Conservation (phyloP, 805 yeast species). For the Wickerhamiella cacticola region DNA sequence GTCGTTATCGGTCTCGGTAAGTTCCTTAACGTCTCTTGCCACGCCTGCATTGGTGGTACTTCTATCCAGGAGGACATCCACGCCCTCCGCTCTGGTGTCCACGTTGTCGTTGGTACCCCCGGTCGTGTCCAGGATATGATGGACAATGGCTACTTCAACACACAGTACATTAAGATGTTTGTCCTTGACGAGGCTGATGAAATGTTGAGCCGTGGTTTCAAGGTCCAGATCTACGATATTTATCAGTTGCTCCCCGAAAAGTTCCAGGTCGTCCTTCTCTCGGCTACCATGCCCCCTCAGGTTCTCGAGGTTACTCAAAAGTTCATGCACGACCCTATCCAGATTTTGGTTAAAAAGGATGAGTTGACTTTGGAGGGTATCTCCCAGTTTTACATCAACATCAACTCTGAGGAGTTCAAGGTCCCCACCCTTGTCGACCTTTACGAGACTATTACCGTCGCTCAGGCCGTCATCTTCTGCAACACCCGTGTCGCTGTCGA, state of each 20-base stretch:
- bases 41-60: conserved; percentile 97
- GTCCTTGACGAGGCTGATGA: conserved; percentile 98
- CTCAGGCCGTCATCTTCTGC: conserved; percentile 97
- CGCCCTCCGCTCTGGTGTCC: conserved; percentile 75
- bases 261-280: conserved; percentile 87
- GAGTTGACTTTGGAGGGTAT: conserved; percentile 93
- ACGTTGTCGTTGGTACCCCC: conserved; percentile 94
- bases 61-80: conserved; percentile 76
- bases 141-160: conserved; percentile 71
- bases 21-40: conserved; percentile 81
- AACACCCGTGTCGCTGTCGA: conserved; percentile 93
- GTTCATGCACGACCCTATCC: conserved; percentile 90
- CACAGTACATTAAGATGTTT: conserved; percentile 82
- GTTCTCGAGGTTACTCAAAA: conserved; percentile 82
- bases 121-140: conserved; percentile 97
- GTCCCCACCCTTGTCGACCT: conserved; percentile 89
- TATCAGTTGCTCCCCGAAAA: conserved; percentile 77
- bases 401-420: conserved; percentile 88
- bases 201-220: conserved; percentile 84
- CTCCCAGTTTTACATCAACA: conserved; percentile 81
- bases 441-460: conserved; percentile 88
- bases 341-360: conserved; percentile 88
- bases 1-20: conserved; percentile 83
- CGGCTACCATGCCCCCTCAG: conserved; percentile 90
- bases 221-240: conserved; percentile 89